Evolutionary conservation across 306 rosid species (phyloP).

Genomic region (Cicer yamashitae): DNA sequence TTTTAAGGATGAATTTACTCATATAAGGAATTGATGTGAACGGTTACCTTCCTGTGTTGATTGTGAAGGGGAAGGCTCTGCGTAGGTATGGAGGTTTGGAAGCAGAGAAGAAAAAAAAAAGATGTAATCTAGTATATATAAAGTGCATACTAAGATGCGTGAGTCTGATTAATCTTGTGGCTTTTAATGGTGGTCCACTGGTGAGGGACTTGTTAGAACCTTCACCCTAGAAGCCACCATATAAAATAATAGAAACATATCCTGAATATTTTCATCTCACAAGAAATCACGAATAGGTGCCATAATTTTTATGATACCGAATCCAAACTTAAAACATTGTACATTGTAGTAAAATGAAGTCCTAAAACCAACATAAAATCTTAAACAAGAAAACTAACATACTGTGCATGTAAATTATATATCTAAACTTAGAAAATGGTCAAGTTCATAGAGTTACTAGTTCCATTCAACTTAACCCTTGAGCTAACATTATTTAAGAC

Average conservation of each 20-base stretch:
- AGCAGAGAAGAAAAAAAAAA: no score
- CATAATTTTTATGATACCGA: neutral
- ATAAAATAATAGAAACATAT: conserved; percentile 4
- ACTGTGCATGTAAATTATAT: conserved; percentile 8
- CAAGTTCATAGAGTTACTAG: conserved; percentile 1
- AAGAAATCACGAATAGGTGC: neutral
- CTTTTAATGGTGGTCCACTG: no score
- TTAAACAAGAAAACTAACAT: conserved; percentile 20
- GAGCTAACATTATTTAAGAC: neutral
- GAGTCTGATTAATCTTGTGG: no score
- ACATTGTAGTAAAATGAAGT: neutral
- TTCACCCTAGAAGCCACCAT: neutral
- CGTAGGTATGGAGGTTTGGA: no score
- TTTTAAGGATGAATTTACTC: no score
- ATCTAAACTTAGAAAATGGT: conserved; percentile 4
- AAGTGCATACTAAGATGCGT: no score
- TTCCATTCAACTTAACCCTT: conserved; percentile 17
- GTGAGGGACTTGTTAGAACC: no score
- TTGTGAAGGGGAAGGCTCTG: no score
- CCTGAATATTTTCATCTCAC: neutral
- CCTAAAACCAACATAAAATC: neutral
- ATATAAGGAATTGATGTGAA: no score
- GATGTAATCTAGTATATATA: no score
- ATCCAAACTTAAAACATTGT: conserved; percentile 23
- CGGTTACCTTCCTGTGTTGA: no score